Evolutionary conservation across 257 asterid species (phyloP).

Genomic region (Thymus mandschuricus): DNA sequence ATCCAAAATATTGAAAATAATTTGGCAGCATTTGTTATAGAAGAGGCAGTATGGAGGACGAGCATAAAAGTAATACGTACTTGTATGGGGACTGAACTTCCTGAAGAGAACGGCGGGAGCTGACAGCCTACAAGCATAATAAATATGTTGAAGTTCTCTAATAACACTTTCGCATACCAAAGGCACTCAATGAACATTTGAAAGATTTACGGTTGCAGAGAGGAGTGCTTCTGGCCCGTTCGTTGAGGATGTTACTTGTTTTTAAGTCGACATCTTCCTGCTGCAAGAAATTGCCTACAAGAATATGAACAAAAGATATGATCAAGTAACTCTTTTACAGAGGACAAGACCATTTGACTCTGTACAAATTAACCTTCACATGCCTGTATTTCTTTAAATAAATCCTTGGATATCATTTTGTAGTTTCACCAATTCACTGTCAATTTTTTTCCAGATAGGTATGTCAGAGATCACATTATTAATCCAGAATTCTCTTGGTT

Average conservation of each 20-base stretch:
- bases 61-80: slow-evolving; percentile 40
- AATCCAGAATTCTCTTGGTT: slow-evolving; percentile 50
- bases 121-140: slow-evolving; percentile 52
- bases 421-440: slow-evolving; percentile 52
- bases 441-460: slow-evolving; percentile 56
- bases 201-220: slow-evolving; percentile 28
- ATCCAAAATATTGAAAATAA: not conserved
- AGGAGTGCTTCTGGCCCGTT: slow-evolving; percentile 48
- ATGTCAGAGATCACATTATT: slow-evolving; percentile 50
- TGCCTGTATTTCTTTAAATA: slow-evolving; percentile 75
- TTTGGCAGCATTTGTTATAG: slow-evolving; percentile 16
- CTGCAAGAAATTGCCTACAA: slow-evolving; percentile 62
- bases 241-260: slow-evolving; percentile 41
- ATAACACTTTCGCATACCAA: slow-evolving; percentile 27
- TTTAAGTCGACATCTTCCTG: slow-evolving; percentile 41
- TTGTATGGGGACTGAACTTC: slow-evolving; percentile 45
- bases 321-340: slow-evolving; percentile 30
- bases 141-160: slow-evolving; percentile 22
- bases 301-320: slow-evolving; percentile 32
- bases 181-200: slow-evolving; percentile 23
- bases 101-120: slow-evolving; percentile 35
- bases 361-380: slow-evolving; percentile 28
- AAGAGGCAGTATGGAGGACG: slow-evolving; percentile 14
- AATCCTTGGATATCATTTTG: slow-evolving; percentile 54
- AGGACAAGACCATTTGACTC: slow-evolving; percentile 33